A percentile compares a stretch with the other conserved stretches of the same genome.
These are phyloP conservation scores for Trypanosoma rangeli DNA, from an alignment of 208 protist species.

Conservation along the genomic window DNA sequence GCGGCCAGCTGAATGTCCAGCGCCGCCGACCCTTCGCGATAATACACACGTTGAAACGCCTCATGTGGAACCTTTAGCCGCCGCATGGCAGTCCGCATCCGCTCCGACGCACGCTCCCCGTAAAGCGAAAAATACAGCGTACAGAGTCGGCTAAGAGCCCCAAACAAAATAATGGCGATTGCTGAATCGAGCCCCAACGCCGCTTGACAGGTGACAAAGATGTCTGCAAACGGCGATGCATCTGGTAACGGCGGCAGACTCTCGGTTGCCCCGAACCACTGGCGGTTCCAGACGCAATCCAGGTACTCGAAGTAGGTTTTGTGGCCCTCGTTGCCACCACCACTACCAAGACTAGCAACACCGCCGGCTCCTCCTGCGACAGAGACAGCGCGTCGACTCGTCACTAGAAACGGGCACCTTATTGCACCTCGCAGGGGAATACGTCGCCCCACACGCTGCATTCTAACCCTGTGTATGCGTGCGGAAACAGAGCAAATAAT, in stretches of 20 bases:
- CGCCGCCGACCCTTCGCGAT: slow-evolving; percentile 57
- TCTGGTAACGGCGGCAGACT: slow-evolving; percentile 9
- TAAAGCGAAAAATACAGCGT: slow-evolving; percentile 82
- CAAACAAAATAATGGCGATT: slow-evolving; percentile 43
- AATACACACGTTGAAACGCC: slow-evolving; percentile 76
- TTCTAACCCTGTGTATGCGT: not conserved
- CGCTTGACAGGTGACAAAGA: slow-evolving; percentile 47
- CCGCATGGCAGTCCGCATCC: slow-evolving; percentile 76
- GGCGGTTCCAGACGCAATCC: slow-evolving; percentile 57
- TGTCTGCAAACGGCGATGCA: slow-evolving; percentile 28
- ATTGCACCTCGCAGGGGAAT: not conserved
- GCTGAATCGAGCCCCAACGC: slow-evolving; percentile 53
- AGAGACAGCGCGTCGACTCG: slow-evolving; percentile 3
- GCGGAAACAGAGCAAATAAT: not conserved
- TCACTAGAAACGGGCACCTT: not conserved
- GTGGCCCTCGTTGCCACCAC: not conserved
- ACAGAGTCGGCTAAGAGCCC: slow-evolving; percentile 53
- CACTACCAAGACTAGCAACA: too few relatives aligned
- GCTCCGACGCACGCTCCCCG: slow-evolving; percentile 73
- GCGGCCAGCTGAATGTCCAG: slow-evolving; percentile 83
- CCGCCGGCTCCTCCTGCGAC: not conserved
- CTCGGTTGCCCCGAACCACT: slow-evolving; percentile 74
- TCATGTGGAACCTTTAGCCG: slow-evolving; percentile 70
- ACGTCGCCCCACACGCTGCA: slow-evolving; percentile 14
- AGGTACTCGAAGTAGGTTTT: slow-evolving; percentile 60